These are phyloP conservation scores for Collybia nuda DNA, from an alignment of 768 basidiomycete species.

Conservation along the genomic window DNA sequence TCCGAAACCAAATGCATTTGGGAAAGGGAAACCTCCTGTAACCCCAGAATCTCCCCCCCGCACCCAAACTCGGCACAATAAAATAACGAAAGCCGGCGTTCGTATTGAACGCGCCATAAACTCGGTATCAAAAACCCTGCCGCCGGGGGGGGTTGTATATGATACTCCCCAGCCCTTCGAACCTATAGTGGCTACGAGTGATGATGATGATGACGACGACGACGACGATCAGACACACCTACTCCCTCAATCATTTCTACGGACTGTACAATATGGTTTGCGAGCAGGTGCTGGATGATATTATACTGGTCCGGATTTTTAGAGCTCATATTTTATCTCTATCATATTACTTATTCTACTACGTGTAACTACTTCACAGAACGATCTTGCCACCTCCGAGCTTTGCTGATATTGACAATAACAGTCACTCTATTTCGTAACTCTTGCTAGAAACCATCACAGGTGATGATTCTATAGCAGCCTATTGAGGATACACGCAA, in stretches of 20 bases:
- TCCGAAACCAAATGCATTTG: constrained; percentile 3
- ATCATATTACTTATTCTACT: constrained; percentile 9
- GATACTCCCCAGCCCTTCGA: neutral
- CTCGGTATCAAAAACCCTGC: neutral
- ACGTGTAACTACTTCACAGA: no score
- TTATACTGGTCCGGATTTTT: neutral
- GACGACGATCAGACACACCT: constrained; percentile 9
- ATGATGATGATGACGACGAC: constrained; percentile 8
- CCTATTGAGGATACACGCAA: no score
- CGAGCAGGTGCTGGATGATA: constrained; percentile 10
- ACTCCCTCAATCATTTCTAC: constrained; percentile 16
- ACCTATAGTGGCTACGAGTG: neutral
- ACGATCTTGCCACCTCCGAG: no score
- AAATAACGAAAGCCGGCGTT: constrained; percentile 11
- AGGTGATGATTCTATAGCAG: no score
- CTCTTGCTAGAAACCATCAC: no score
- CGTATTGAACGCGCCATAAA: constrained; percentile 5
- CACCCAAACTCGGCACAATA: constrained; percentile 1
- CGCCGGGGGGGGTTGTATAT: neutral
- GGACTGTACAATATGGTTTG: constrained; percentile 18
- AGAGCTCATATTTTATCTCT: constrained; percentile 15
- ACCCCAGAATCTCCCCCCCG: constrained; percentile 17
- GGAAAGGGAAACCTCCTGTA: constrained; percentile 6
- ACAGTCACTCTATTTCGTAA: no score
- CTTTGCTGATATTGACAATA: no score